Conservation (phyloP, 2,329 filamentous ascomycete genomes). For the Fusarium papillatum region DNA sequence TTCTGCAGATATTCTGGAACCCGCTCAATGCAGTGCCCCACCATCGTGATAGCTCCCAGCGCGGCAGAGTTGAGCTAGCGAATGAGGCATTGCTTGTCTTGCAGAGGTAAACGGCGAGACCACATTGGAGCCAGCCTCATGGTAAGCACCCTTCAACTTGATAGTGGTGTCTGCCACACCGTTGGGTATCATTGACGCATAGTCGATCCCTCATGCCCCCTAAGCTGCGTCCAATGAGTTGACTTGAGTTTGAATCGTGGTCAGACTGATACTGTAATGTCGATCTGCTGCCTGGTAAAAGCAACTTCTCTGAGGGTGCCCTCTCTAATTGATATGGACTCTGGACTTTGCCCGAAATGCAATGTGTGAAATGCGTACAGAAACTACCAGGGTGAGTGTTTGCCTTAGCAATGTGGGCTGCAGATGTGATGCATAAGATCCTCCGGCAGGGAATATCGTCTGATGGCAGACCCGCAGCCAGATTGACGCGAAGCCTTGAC, state of each 20-base stretch:
- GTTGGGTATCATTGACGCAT: slow-evolving; percentile 3
- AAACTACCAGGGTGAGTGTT: slow-evolving; percentile 23
- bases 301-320: not conserved
- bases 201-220: not conserved
- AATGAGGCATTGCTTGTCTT: slow-evolving; percentile 18
- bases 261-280: not conserved
- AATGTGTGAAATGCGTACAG: slow-evolving; percentile 37
- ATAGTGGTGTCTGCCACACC: slow-evolving; percentile 7
- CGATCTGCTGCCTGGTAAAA: not conserved
- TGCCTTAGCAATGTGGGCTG: slow-evolving; percentile 31
- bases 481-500: slow-evolving; percentile 8
- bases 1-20: slow-evolving; percentile 45
- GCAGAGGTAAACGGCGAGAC: slow-evolving; percentile 1
- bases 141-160: not conserved
- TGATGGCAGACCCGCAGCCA: slow-evolving; percentile 28
- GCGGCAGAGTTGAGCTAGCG: slow-evolving; percentile 8
- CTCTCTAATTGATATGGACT: slow-evolving; percentile 17
- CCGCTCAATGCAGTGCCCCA: slow-evolving; percentile 30
- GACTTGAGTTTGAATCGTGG: not conserved
- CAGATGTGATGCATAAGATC: slow-evolving; percentile 26
- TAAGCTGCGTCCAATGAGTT: not conserved
- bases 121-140: not conserved
- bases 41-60: slow-evolving; percentile 26
- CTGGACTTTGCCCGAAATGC: slow-evolving; percentile 32
- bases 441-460: slow-evolving; percentile 25